Conservation (phyloP, 805 yeast genomes). For the Cephaloascus albidus region DNA sequence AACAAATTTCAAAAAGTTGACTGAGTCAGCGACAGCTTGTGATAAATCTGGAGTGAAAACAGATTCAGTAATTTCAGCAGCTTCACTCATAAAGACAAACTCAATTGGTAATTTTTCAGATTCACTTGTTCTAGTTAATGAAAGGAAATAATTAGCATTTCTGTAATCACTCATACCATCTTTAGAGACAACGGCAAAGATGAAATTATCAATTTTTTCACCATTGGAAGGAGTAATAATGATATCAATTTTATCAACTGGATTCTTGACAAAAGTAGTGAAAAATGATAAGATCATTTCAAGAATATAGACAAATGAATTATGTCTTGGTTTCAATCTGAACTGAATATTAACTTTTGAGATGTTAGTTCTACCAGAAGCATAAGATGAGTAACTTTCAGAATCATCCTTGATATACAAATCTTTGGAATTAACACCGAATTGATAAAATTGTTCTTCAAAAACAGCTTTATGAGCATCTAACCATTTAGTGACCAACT, state of each 20-base stretch:
- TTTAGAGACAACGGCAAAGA: constrained; percentile 81
- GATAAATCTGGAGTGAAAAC: constrained; percentile 42
- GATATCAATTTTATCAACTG: constrained; percentile 52
- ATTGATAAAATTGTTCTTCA: constrained; percentile 65
- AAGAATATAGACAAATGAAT: constrained; percentile 53
- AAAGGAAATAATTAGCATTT: constrained; percentile 68
- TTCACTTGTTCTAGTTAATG: constrained; percentile 77
- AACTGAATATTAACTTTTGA: constrained; percentile 52
- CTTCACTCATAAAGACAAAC: constrained; percentile 85
- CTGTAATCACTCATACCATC: constrained; percentile 71
- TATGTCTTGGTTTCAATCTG: constrained; percentile 71
- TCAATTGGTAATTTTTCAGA: constrained; percentile 59
- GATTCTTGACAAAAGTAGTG: constrained; percentile 43
- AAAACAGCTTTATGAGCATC: constrained; percentile 41
- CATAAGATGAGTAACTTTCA: constrained; percentile 61
- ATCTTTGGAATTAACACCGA: constrained; percentile 44
- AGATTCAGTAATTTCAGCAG: constrained; percentile 66
- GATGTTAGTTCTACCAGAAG: constrained; percentile 81
- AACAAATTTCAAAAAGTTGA: constrained; percentile 48
- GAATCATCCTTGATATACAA: constrained; percentile 53
- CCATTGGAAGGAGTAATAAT: constrained; percentile 45
- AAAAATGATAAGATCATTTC: constrained; percentile 57
- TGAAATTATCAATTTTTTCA: constrained; percentile 54
- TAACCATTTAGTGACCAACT: constrained; percentile 45
- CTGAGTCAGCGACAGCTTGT: constrained; percentile 28